Percentiles rank a stretch among this genome's conserved stretches.
These are phyloP conservation scores for Recurvomyces mirabilis DNA, from an alignment of 495 filamentous ascomycete genomes.

Conservation along the genomic window DNA sequence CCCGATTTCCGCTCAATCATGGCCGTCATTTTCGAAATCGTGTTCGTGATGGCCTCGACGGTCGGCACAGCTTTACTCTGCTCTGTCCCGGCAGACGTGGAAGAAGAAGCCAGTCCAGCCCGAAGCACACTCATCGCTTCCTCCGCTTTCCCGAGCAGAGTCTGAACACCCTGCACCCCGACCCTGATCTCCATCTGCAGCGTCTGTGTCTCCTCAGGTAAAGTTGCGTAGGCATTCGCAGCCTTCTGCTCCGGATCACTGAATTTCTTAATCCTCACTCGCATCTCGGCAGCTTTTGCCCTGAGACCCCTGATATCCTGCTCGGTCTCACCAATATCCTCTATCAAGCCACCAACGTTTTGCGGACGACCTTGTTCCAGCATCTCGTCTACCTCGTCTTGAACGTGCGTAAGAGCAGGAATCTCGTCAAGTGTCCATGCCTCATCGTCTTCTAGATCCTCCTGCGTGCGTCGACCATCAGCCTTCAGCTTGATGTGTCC, in stretches of 20 bases:
- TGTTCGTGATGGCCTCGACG: constrained; percentile 80
- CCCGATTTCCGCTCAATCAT: constrained; percentile 81
- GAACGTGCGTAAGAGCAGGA: constrained; percentile 45
- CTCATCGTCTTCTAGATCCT: constrained; percentile 48
- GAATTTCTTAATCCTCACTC: constrained; percentile 52
- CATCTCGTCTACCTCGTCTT: constrained; percentile 42
- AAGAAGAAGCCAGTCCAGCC: constrained; percentile 56
- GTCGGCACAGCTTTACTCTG: constrained; percentile 45
- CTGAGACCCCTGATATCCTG: constrained; percentile 57
- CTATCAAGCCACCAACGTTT: constrained; percentile 51
- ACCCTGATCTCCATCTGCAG: constrained; percentile 75
- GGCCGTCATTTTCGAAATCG: constrained; percentile 80
- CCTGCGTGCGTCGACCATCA: constrained; percentile 36
- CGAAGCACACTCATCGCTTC: constrained; percentile 71
- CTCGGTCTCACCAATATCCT: constrained; percentile 47
- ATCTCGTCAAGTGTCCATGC: constrained; percentile 65
- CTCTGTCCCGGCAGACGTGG: constrained; percentile 34
- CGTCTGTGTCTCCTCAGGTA: constrained; percentile 66
- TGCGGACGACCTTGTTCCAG: constrained; percentile 56
- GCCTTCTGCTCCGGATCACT: constrained; percentile 52
- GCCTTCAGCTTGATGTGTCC: constrained; percentile 45
- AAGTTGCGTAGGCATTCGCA: constrained; percentile 51
- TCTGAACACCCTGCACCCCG: constrained; percentile 55
- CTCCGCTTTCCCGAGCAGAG: constrained; percentile 65
- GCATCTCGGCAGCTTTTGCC: constrained; percentile 59